These are phyloP conservation scores for Quercus aquifolioides DNA, from an alignment of 306 rosid genomes.

Conservation along the genomic window DNA sequence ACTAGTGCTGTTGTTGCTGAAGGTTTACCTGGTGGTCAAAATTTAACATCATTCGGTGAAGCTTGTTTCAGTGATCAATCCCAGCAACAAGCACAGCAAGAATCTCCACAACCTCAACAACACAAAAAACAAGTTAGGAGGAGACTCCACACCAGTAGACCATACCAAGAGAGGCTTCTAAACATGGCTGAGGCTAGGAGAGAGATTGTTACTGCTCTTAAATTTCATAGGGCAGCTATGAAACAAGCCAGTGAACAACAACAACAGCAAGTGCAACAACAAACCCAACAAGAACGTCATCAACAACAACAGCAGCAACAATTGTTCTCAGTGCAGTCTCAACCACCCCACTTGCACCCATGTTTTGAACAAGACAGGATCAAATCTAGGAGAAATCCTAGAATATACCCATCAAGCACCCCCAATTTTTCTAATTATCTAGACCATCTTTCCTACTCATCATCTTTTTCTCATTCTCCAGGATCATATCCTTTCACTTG, in stretches of 20 bases:
- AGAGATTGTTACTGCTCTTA: constrained; percentile 87
- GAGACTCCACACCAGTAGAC: constrained; percentile 68
- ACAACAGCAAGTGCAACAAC: constrained; percentile 30
- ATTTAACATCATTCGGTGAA: constrained; percentile 27
- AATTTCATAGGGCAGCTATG: constrained; percentile 86
- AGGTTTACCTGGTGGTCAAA: constrained; percentile 14
- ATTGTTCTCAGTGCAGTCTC: constrained; percentile 22
- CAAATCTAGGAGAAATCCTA: constrained; percentile 52
- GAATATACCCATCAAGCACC: constrained; percentile 51
- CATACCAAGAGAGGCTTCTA: constrained; percentile 72
- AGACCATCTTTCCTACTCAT: constrained; percentile 26
- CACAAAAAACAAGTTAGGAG: constrained; percentile 78
- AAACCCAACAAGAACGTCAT: no score
- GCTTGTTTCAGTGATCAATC: constrained; percentile 21
- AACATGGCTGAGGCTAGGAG: constrained; percentile 95
- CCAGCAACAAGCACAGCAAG: constrained; percentile 24
- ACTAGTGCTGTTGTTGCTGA: not conserved
- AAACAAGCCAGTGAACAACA: constrained; percentile 66
- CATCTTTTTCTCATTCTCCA: constrained; percentile 24
- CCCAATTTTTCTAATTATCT: constrained; percentile 32
- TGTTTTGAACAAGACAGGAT: constrained; percentile 40
- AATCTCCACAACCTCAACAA: constrained; percentile 34
- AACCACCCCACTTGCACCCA: constrained; percentile 17
- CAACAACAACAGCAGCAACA: constrained; percentile 18
- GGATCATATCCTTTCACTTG: constrained; percentile 38